Evolutionary conservation across 225 moss, liverwort and hornwort genomes (phyloP).

Genomic region (Climacium dendroides): DNA sequence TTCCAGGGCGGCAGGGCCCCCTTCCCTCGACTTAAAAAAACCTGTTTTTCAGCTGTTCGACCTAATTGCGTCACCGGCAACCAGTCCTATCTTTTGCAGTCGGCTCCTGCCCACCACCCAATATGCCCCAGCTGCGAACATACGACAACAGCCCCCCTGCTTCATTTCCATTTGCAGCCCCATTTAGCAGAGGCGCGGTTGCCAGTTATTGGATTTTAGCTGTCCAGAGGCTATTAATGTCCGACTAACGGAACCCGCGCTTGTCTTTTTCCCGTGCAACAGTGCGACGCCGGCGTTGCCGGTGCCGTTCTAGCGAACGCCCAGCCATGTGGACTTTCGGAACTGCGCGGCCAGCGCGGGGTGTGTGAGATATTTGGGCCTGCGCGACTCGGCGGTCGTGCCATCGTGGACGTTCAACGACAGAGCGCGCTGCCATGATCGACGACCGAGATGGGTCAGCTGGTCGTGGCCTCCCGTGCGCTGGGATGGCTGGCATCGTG

Average conservation of each 20-base stretch:
- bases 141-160: neutral
- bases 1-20: neutral
- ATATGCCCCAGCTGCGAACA: neutral
- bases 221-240: neutral
- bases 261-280: neutral
- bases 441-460: neutral
- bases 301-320: neutral
- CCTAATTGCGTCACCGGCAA: neutral
- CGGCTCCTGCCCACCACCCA: neutral
- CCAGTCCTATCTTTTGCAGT: neutral
- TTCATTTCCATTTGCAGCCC: neutral
- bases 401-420: neutral
- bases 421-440: neutral
- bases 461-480: neutral
- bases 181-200: neutral
- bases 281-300: neutral
- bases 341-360: neutral
- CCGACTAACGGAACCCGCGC: neutral
- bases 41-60: neutral
- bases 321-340: neutral
- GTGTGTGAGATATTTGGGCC: neutral
- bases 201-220: conserved; percentile 4
- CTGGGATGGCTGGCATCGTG: neutral
- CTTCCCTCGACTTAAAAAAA: no score
- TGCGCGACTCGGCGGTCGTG: neutral